Conservation (phyloP, 352 stramenopile genomes). For the Pythium phragmitis region DNA sequence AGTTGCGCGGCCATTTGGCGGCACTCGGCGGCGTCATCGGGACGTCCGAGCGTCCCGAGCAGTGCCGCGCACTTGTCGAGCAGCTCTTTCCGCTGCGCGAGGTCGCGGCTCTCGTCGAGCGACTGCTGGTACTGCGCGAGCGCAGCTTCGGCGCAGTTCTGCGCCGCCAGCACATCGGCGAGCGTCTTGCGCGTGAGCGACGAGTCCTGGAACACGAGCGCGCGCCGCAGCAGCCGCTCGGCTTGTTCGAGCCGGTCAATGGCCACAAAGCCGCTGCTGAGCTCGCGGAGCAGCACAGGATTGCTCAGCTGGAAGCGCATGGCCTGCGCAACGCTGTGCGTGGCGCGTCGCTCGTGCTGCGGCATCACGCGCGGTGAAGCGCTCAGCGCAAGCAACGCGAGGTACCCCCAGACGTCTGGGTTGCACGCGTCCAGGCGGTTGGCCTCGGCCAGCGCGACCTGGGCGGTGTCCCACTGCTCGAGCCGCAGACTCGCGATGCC, state of each 20-base stretch:
- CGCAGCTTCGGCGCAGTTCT: conserved; percentile 78
- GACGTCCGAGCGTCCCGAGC: conserved; percentile 61
- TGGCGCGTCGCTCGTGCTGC: conserved; percentile 44
- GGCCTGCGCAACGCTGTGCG: conserved; percentile 57
- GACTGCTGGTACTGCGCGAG: conserved; percentile 65
- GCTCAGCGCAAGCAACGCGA: conserved; percentile 56
- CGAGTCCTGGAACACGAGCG: conserved; percentile 67
- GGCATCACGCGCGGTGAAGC: conserved; percentile 21
- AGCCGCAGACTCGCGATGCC: conserved; percentile 68
- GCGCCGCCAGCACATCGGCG: conserved; percentile 70
- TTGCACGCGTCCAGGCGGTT: conserved; percentile 70
- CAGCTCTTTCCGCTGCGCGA: conserved; percentile 43
- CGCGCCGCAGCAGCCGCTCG: conserved; percentile 62
- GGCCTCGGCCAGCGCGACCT: conserved; percentile 67
- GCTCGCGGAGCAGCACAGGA: conserved; percentile 60
- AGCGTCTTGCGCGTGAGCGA: conserved; percentile 75
- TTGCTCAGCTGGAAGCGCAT: conserved; percentile 63
- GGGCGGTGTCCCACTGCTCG: conserved; percentile 54
- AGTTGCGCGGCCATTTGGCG: conserved; percentile 47
- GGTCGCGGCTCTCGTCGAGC: conserved; percentile 39
- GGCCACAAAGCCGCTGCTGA: conserved; percentile 80
- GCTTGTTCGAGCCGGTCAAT: conserved; percentile 75
- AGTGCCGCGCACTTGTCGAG: conserved; percentile 66
- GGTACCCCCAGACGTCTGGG: conserved; percentile 75
- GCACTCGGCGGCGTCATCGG: conserved; percentile 70